Evolutionary conservation across 345 rosid genomes (phyloP), one percentile per base, ranked within the genome.

Genomic region (Camelina hispida): DNA sequence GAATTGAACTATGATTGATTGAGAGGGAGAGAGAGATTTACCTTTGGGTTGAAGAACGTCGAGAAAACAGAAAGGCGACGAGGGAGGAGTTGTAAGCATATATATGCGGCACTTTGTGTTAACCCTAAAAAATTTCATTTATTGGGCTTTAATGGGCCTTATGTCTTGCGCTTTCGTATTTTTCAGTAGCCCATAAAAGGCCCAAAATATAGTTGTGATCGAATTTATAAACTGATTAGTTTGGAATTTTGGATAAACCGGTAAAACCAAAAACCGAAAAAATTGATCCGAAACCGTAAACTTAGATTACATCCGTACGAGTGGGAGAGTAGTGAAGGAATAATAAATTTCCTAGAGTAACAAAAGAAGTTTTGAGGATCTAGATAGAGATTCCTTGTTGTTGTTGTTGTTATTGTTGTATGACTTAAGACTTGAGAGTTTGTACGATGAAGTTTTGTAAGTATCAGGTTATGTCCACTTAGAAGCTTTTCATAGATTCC

Each of bases 381-480:
- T 74, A 43, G 61, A 34, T 34, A 7, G 37, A 9, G 4, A 63
- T 63, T 77, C 80, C 23, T 63, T 70, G 61, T 25, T 57, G 64
- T 63, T 61, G 66, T 70, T 61, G 60, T n/a, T n/a, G n/a, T n/a
- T n/a, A n/a, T 70, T 61, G 60, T 55, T 37, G 35, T 6, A 52
- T 53, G 60, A 69, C 53, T 54, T 62, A 4, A 17, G 47, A 17
- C 23, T 47, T 56, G 5, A 28, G 30, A 4, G 30, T 28, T 35
- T 9, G 72, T 66, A 47, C 47, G 43, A 23, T 32, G 0, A 74
- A 47, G 73, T 67, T 67, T 69, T 63, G 46, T 34, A n/a, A 66
- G 77, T 50, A 71, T 78, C 81, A 66, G 64, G 81, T 78, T 78
- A 66, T 34, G 57, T 78, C 77, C 46, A 22, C 59, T 34, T 60